Evolutionary conservation across 2,329 filamentous ascomycete genomes (phyloP).

Genomic region (Hymenoscyphus albidus): DNA sequence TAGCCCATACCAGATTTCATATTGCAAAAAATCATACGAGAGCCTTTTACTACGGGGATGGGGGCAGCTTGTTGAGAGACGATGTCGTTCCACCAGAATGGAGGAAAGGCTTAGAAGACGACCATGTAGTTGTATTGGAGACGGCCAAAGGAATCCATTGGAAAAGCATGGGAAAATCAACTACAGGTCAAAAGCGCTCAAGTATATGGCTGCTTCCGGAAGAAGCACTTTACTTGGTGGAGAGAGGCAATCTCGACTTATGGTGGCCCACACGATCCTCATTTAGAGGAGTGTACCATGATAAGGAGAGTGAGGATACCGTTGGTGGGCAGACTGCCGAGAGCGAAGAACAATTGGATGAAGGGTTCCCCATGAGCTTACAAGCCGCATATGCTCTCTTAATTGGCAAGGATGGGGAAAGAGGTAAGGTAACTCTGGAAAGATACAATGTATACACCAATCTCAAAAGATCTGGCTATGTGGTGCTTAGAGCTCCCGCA

Average conservation of each 20-base stretch:
- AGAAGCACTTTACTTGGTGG: slow-evolving; percentile 84
- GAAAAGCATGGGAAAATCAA: slow-evolving; percentile 68
- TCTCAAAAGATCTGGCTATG: slow-evolving; percentile 78
- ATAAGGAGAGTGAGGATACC: slow-evolving; percentile 23
- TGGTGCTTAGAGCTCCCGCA: slow-evolving; percentile 66
- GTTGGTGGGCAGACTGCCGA: slow-evolving; percentile 32
- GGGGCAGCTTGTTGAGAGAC: slow-evolving; percentile 32
- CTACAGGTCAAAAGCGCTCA: slow-evolving; percentile 52
- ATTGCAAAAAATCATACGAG: slow-evolving; percentile 60
- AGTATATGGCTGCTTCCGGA: slow-evolving; percentile 84
- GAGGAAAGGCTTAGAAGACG: slow-evolving; percentile 57
- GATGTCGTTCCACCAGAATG: slow-evolving; percentile 62
- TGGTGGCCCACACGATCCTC: slow-evolving; percentile 68
- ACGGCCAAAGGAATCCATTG: slow-evolving; percentile 69
- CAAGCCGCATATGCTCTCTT: slow-evolving; percentile 87
- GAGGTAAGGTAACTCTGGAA: slow-evolving; percentile 63
- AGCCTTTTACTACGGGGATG: slow-evolving; percentile 68
- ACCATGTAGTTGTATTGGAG: slow-evolving; percentile 61
- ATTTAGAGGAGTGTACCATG: slow-evolving; percentile 39
- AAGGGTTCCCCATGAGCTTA: slow-evolving; percentile 79
- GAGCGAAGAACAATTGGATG: slow-evolving; percentile 41
- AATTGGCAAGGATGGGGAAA: slow-evolving; percentile 64
- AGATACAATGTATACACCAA: slow-evolving; percentile 86
- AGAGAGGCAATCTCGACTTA: slow-evolving; percentile 81
- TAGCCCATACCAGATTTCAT: slow-evolving; percentile 74